Conservation (phyloP, 768 basidiomycete genomes). For the Hydnum rufescens region DNA sequence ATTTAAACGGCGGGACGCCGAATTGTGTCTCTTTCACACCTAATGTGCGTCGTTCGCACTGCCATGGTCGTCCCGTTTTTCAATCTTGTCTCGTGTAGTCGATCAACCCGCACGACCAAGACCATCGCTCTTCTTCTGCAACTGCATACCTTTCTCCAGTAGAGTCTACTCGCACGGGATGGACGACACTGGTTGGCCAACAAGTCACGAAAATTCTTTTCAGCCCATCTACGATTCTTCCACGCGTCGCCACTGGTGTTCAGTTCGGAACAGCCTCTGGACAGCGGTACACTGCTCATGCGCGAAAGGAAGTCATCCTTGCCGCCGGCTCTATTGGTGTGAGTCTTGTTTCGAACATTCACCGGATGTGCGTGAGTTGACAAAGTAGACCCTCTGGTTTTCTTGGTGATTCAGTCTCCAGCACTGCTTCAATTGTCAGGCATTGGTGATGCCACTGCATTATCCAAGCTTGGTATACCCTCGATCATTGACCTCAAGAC, state of each 20-base stretch:
- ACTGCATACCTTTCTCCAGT: slow-evolving; percentile 36
- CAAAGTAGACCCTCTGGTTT: background rate
- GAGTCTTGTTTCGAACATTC: background rate
- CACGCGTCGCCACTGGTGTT: background rate
- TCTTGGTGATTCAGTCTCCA: background rate
- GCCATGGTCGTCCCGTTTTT: too few relatives aligned
- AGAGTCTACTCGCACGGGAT: slow-evolving; percentile 26
- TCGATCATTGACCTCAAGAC: background rate
- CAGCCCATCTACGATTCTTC: background rate
- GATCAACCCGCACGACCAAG: slow-evolving; percentile 29
- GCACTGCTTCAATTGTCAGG: background rate
- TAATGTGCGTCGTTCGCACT: slow-evolving; percentile 22
- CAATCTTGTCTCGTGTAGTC: too few relatives aligned
- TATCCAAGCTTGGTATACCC: background rate
- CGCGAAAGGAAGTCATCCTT: slow-evolving; percentile 4
- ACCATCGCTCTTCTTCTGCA: slow-evolving; percentile 35
- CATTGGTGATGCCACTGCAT: background rate
- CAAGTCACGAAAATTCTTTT: slow-evolving; percentile 3
- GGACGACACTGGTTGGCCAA: slow-evolving; percentile 26
- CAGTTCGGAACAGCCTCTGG: background rate
- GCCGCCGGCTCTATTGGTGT: slow-evolving; percentile 4
- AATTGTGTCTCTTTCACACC: slow-evolving; percentile 39
- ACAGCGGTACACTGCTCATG: background rate
- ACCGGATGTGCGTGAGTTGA: background rate
- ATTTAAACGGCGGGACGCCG: slow-evolving; percentile 35